Conservation (phyloP, 768 basidiomycete genomes). For the Psilocybe cyanescens region DNA sequence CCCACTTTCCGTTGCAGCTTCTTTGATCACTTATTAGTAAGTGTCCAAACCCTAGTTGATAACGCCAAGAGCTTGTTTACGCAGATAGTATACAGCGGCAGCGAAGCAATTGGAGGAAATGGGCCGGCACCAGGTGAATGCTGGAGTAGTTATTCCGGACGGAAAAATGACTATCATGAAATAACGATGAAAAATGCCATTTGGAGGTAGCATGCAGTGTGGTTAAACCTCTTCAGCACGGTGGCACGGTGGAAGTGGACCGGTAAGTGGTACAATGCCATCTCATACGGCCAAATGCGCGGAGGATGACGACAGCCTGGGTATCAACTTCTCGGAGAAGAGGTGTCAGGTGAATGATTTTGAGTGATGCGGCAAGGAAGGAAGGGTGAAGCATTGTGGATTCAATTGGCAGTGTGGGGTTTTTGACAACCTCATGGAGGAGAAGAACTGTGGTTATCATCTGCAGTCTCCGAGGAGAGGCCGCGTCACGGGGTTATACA, state of each 20-base stretch:
- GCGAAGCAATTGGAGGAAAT: background rate
- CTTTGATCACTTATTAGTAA: background rate
- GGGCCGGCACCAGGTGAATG: background rate
- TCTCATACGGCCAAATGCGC: background rate
- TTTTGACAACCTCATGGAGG: background rate
- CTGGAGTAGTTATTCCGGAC: background rate
- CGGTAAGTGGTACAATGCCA: background rate
- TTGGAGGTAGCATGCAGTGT: background rate
- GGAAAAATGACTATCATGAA: background rate
- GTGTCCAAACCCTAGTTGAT: background rate
- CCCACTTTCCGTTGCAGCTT: background rate
- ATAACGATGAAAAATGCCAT: background rate
- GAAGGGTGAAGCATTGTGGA: background rate
- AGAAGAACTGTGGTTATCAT: background rate
- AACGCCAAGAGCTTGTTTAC: background rate
- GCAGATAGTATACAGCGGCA: background rate
- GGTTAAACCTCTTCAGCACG: background rate
- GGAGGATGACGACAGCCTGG: background rate
- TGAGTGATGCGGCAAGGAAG: background rate
- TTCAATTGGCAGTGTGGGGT: background rate
- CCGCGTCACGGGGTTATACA: background rate
- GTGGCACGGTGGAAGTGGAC: background rate
- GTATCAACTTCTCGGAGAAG: background rate
- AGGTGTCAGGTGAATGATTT: background rate
- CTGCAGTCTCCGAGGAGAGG: background rate